Evolutionary conservation across 2,329 filamentous ascomycete genomes (phyloP).

Genomic region (Pseudogymnoascus sp.): DNA sequence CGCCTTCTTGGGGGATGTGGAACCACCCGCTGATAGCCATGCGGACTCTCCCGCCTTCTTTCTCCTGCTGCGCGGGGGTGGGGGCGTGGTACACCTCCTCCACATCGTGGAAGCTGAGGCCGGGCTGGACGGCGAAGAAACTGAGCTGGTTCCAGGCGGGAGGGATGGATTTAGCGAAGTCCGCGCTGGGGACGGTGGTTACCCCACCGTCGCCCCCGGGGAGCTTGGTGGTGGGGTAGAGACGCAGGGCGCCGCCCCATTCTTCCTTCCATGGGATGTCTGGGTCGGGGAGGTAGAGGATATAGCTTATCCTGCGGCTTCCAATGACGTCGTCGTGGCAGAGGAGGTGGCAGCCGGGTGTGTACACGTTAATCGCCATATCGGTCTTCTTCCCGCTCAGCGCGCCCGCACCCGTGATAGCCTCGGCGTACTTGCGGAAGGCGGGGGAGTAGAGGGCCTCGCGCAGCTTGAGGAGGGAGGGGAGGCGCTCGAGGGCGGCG

Average conservation of each 20-base stretch:
- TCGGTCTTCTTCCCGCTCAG: conserved; percentile 92
- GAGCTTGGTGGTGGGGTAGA: conserved; percentile 67
- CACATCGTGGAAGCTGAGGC: conserved; percentile 98
- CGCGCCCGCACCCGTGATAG: conserved; percentile 78
- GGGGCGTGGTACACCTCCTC: conserved; percentile 86
- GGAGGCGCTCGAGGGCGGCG: conserved; percentile 75
- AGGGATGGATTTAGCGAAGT: conserved; percentile 75
- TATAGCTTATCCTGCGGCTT: conserved; percentile 92
- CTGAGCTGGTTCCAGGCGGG: conserved; percentile 96
- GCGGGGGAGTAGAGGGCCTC: conserved; percentile 87
- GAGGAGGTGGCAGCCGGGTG: conserved; percentile 86
- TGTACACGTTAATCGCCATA: conserved; percentile 99
- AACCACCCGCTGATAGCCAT: conserved; percentile 99
- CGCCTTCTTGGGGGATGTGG: conserved; percentile 90
- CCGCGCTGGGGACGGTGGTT: conserved; percentile 73
- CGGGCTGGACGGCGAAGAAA: conserved; percentile 96
- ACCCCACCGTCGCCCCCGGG: conserved; percentile 64
- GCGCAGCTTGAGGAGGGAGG: conserved; percentile 83
- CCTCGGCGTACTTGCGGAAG: conserved; percentile 83
- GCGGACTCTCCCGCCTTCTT: conserved; percentile 69
- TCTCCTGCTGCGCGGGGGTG: conserved; percentile 52
- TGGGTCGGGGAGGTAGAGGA: conserved; percentile 89
- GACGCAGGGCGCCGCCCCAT: conserved; percentile 86
- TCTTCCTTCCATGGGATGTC: conserved; percentile 82
- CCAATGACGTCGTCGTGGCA: conserved; percentile 99